These are phyloP conservation scores for Pythium biforme DNA, from an alignment of 352 stramenopile species.

Conservation along the genomic window DNA sequence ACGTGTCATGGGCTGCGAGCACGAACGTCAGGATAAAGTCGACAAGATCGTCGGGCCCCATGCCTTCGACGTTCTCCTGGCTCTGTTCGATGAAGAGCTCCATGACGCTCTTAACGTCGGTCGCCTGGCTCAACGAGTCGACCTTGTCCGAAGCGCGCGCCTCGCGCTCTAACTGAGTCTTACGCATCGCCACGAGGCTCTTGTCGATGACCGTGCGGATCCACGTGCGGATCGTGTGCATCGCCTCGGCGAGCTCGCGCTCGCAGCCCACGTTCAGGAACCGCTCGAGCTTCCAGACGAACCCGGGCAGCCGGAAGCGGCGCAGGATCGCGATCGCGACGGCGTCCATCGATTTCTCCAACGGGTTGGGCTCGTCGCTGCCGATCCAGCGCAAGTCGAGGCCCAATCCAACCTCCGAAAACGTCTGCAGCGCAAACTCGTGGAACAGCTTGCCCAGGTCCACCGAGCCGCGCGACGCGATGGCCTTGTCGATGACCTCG, in stretches of 20 bases:
- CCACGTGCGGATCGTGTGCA: conserved; percentile 38
- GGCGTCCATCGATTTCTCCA: conserved; percentile 42
- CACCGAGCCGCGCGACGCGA: not conserved
- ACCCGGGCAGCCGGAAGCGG: conserved; percentile 50
- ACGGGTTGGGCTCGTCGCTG: conserved; percentile 33
- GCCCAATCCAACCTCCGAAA: conserved; percentile 48
- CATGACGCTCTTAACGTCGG: conserved; percentile 17
- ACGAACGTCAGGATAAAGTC: conserved; percentile 74
- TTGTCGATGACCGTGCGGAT: conserved; percentile 41
- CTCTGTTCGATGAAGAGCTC: conserved; percentile 24
- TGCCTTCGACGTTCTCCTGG: conserved; percentile 17
- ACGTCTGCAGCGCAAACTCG: conserved; percentile 52
- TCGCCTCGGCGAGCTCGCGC: conserved; percentile 28
- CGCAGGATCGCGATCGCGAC: conserved; percentile 33
- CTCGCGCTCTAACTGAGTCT: not conserved
- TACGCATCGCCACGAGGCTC: conserved; percentile 13
- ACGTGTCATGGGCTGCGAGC: conserved; percentile 71
- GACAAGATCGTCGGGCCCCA: conserved; percentile 52
- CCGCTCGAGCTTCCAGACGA: conserved; percentile 55
- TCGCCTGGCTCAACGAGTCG: not conserved
- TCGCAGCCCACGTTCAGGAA: conserved; percentile 43
- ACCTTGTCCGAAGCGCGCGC: not conserved
- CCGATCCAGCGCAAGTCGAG: conserved; percentile 42
- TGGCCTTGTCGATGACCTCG: conserved; percentile 16
- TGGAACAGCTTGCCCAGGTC: conserved; percentile 39